A percentile compares a stretch with the other conserved stretches of the same genome.
phyloP scores from a whole-genome alignment of 2,329 filamentous ascomycete species.

The Fusarium austroafricanum region DNA sequence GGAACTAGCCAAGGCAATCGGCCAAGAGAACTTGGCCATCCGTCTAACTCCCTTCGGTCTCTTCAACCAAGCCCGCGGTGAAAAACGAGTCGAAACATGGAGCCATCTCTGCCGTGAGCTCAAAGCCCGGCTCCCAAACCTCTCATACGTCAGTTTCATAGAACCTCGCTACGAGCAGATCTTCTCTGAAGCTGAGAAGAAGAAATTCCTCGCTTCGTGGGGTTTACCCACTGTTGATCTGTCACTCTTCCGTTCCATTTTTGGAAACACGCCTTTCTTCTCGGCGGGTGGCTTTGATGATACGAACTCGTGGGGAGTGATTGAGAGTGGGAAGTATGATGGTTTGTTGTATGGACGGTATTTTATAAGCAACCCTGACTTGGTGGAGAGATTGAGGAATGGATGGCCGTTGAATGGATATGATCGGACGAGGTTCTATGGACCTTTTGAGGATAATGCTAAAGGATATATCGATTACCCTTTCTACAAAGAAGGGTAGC shows the following conservation, averaged over 20 bases:
- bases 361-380: conserved; percentile 62
- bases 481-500: conserved; percentile 1
- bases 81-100: conserved; percentile 66
- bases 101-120: conserved; percentile 60
- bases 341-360: conserved; percentile 60
- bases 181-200: conserved; percentile 60
- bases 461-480: conserved; percentile 54
- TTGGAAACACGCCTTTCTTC: conserved; percentile 65
- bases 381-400: conserved; percentile 57
- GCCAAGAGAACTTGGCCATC: conserved; percentile 58
- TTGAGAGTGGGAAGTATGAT: conserved; percentile 58
- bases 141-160: conserved; percentile 68
- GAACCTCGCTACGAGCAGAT: conserved; percentile 68
- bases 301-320: conserved; percentile 60
- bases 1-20: conserved; percentile 56
- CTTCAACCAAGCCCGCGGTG: conserved; percentile 63
- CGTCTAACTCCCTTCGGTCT: conserved; percentile 61
- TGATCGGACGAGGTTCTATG: conserved; percentile 59
- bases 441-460: conserved; percentile 50
- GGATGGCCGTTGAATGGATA: conserved; percentile 55
- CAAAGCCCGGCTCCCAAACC: conserved; percentile 55
- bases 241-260: conserved; percentile 61
- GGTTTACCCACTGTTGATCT: conserved; percentile 59
- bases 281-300: conserved; percentile 66
- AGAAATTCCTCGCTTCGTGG: conserved; percentile 61